These are phyloP conservation scores for Geotrichum fermentans DNA, from an alignment of 1,139 yeast species.

Conservation along the genomic window DNA sequence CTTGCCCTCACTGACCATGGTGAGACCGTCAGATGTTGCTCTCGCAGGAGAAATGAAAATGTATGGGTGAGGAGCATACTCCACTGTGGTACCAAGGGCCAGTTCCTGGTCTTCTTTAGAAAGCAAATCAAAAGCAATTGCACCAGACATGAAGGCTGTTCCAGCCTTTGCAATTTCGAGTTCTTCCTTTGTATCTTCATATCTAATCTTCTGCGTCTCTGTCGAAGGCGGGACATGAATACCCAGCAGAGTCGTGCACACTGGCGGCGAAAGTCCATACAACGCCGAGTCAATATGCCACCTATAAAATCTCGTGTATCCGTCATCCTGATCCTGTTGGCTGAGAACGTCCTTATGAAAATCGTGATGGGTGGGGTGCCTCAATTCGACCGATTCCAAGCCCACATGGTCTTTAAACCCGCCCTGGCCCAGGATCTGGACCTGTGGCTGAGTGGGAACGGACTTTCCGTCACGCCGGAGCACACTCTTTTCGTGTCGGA, in stretches of 20 bases:
- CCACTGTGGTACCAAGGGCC: conserved; percentile 71
- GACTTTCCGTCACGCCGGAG: conserved; percentile 74
- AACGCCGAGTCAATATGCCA: conserved; percentile 93
- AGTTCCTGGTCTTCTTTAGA: conserved; percentile 65
- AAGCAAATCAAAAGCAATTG: conserved; percentile 62
- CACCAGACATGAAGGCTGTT: conserved; percentile 81
- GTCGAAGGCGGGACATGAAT: conserved; percentile 59
- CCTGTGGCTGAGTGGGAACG: conserved; percentile 79
- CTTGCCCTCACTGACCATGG: conserved; percentile 76
- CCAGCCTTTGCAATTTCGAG: conserved; percentile 75
- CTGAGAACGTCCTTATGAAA: conserved; percentile 68
- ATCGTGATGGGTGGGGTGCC: conserved; percentile 77
- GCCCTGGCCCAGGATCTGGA: conserved; percentile 84
- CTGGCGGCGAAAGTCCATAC: conserved; percentile 78
- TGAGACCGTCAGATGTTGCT: conserved; percentile 79
- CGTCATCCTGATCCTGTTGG: conserved; percentile 55
- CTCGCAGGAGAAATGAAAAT: conserved; percentile 74
- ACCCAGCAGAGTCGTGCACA: conserved; percentile 76
- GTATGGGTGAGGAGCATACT: conserved; percentile 88
- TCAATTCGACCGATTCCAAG: conserved; percentile 59
- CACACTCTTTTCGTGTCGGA: conserved; percentile 72
- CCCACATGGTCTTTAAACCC: conserved; percentile 61
- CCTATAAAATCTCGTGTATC: conserved; percentile 75
- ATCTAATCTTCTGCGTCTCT: conserved; percentile 48
- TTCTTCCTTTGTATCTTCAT: conserved; percentile 63